A percentile compares a stretch with the other conserved stretches of the same genome.
phyloP scores from a whole-genome alignment of 2,329 filamentous ascomycete genomes.

The Monosporascus sp. region DNA sequence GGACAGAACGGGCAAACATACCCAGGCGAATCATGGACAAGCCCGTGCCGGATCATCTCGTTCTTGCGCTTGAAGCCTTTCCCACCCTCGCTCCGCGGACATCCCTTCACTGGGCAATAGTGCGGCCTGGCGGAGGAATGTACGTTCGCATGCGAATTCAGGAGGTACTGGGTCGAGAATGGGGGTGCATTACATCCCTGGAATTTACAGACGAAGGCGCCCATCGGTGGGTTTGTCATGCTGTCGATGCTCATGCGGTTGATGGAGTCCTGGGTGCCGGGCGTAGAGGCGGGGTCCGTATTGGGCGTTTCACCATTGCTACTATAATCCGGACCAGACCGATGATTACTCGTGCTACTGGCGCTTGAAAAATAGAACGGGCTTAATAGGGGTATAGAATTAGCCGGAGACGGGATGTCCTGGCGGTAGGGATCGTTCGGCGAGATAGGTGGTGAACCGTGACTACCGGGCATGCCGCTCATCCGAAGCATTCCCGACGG shows the following conservation, averaged over 20 bases:
- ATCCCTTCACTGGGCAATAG: conserved; percentile 59
- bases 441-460: conserved; percentile 45
- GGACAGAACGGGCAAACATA: conserved; percentile 97
- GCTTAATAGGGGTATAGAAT: conserved; percentile 34
- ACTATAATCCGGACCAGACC: conserved; percentile 35
- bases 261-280: conserved; percentile 34
- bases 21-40: conserved; percentile 90
- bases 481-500: conserved; percentile 26
- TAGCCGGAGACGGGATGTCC: conserved; percentile 43
- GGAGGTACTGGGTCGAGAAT: conserved; percentile 71
- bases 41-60: conserved; percentile 70
- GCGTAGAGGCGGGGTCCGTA: conserved; percentile 39
- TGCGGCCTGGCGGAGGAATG: conserved; percentile 62
- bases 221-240: conserved; percentile 47
- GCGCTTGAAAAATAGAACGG: conserved; percentile 31
- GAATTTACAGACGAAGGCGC: conserved; percentile 53
- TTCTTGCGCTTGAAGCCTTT: conserved; percentile 70
- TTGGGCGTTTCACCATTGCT: conserved; percentile 42
- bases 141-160: conserved; percentile 75
- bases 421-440: conserved; percentile 42
- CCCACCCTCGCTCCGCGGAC: conserved; percentile 57
- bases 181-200: conserved; percentile 64
- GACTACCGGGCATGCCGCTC: conserved; percentile 27
- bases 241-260: conserved; percentile 56
- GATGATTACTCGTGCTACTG: conserved; percentile 24